These are phyloP conservation scores for Apium graveolens DNA, from an alignment of 129 eudicot genomes.

Conservation along the genomic window DNA sequence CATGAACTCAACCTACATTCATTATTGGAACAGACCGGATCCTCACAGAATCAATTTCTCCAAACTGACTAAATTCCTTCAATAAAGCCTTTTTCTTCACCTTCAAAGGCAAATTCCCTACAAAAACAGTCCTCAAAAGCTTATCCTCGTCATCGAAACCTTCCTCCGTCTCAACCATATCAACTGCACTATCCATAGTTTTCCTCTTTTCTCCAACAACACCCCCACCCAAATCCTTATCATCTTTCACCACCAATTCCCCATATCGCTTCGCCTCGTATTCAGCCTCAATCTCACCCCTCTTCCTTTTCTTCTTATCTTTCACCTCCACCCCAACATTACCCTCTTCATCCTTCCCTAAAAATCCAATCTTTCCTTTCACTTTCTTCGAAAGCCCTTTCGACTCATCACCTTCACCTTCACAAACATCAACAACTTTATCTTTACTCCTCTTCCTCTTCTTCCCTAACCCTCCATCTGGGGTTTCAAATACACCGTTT, in stretches of 20 bases:
- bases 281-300: slow-evolving; percentile 80
- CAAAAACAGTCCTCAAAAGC: slow-evolving; percentile 84
- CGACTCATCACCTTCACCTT: slow-evolving; percentile 4
- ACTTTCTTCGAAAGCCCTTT: slow-evolving; percentile 5
- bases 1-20: slow-evolving; percentile 47
- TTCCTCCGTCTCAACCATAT: slow-evolving; percentile 59
- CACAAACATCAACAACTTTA: slow-evolving; percentile 4
- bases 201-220: slow-evolving; percentile 83
- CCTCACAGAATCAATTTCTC: slow-evolving; percentile 81
- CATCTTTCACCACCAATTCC: slow-evolving; percentile 29
- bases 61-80: slow-evolving; percentile 73
- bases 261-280: slow-evolving; percentile 70
- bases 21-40: slow-evolving; percentile 79
- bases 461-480: slow-evolving; percentile 12
- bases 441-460: slow-evolving; percentile 37
- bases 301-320: slow-evolving; percentile 82
- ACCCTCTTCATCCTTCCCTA: slow-evolving; percentile 1
- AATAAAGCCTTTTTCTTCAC: slow-evolving; percentile 70
- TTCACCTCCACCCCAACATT: slow-evolving; percentile 16
- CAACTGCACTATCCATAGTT: slow-evolving; percentile 50
- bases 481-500: slow-evolving; percentile 10
- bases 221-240: slow-evolving; percentile 17
- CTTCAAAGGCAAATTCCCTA: slow-evolving; percentile 92
- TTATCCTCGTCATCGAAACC: slow-evolving; percentile 98
- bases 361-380: slow-evolving; percentile 6